A percentile compares a stretch with the other conserved stretches of the same genome.
Evolutionary conservation across 495 filamentous ascomycete genomes (phyloP).

Genomic region (Pyrenula aspistea): DNA sequence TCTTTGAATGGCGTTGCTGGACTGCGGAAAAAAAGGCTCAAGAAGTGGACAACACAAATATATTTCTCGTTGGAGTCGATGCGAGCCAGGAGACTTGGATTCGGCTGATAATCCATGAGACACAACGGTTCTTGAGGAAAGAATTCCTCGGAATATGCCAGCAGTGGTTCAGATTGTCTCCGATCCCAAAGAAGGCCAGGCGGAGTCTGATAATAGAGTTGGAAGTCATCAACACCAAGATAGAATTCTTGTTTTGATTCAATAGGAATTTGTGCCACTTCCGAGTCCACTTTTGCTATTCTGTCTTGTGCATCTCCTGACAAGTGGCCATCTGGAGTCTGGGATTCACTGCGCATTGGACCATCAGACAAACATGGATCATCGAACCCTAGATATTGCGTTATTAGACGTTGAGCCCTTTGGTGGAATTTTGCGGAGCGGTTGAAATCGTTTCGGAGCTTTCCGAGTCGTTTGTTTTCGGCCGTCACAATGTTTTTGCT

Average conservation of each 20-base stretch:
- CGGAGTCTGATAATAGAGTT: slow-evolving; percentile 26
- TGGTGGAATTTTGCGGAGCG: background rate
- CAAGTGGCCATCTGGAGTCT: background rate
- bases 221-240: slow-evolving; percentile 32
- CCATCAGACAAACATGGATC: too few relatives aligned
- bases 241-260: slow-evolving; percentile 8
- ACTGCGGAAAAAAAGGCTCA: background rate
- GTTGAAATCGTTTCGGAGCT: background rate
- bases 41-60: background rate
- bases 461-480: background rate
- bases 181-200: slow-evolving; percentile 50
- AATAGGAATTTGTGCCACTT: slow-evolving; percentile 10
- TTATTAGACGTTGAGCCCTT: background rate
- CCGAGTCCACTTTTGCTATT: slow-evolving; percentile 3
- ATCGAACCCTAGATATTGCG: background rate
- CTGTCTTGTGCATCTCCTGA: background rate
- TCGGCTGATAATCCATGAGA: background rate
- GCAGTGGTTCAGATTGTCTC: slow-evolving; percentile 45
- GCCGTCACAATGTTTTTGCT: background rate
- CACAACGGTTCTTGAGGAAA: slow-evolving; percentile 26
- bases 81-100: background rate
- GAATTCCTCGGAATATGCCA: slow-evolving; percentile 39
- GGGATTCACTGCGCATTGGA: slow-evolving; percentile 2
- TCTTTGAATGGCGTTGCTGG: background rate
- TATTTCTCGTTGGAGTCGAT: background rate